These are phyloP conservation scores for Schoenoplectus triqueter DNA, from an alignment of 202 grass and related monocot species.

Conservation along the genomic window DNA sequence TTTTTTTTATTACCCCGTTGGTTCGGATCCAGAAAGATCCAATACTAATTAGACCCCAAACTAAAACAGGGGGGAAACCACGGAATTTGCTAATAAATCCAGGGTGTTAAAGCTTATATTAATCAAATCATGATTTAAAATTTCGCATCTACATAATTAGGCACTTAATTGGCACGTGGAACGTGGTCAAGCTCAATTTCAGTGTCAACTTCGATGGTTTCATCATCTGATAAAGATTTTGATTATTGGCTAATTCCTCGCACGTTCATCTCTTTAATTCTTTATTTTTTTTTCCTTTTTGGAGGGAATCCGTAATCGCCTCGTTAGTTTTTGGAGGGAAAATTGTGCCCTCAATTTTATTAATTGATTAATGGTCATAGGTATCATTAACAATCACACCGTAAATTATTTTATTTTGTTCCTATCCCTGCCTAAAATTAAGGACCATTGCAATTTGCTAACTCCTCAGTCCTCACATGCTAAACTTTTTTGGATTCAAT, in stretches of 20 bases:
- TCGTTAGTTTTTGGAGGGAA: no score
- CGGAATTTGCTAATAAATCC: conserved; percentile 28
- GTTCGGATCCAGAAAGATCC: no score
- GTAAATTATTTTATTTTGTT: not conserved
- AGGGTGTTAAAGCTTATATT: conserved; percentile 20
- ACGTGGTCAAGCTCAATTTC: conserved; percentile 29
- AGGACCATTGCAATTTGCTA: not conserved
- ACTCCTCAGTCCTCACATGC: not conserved
- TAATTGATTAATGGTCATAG: conserved; percentile 13
- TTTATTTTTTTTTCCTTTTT: not conserved
- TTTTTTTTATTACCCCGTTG: no score
- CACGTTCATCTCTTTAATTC: conserved; percentile 27
- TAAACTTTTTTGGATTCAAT: not conserved
- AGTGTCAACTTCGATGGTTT: conserved; percentile 31
- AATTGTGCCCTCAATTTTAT: not conserved
- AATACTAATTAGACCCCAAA: no score
- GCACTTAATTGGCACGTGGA: conserved; percentile 41
- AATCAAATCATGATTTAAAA: not conserved
- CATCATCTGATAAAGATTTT: conserved; percentile 18
- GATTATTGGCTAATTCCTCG: conserved; percentile 31
- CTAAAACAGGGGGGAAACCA: not conserved
- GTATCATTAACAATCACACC: not conserved
- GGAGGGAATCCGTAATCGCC: not conserved
- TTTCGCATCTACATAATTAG: conserved; percentile 30
- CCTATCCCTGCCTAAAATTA: not conserved